Evolutionary conservation across 495 filamentous ascomycete genomes (phyloP).

Genomic region (Lophium mytilinum): DNA sequence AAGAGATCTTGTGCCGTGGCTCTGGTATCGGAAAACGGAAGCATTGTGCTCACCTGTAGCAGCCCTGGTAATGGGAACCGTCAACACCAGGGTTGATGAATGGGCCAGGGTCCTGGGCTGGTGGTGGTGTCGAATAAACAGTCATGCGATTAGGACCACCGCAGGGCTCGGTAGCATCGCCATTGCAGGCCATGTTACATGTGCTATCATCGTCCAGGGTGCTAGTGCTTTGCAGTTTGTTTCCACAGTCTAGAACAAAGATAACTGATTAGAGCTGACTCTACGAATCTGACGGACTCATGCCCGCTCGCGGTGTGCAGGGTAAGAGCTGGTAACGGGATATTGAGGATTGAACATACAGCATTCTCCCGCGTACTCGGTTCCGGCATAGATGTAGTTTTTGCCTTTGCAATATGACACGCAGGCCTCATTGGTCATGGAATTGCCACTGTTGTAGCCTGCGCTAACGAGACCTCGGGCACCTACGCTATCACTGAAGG

Average conservation of each 20-base stretch:
- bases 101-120: conserved; percentile 8
- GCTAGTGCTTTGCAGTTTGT: conserved; percentile 1
- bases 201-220: not conserved
- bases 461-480: conserved; percentile 30
- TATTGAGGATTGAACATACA: conserved; percentile 13
- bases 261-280: not conserved
- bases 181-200: conserved; percentile 21
- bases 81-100: conserved; percentile 19
- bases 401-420: conserved; percentile 1
- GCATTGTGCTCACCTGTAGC: conserved; percentile 13
- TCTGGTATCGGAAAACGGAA: not conserved
- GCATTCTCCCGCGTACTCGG: conserved; percentile 35
- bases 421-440: conserved; percentile 13
- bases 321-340: not conserved
- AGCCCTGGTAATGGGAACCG: conserved; percentile 16
- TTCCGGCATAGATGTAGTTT: conserved; percentile 19
- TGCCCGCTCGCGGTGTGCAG: not conserved
- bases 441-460: conserved; percentile 2
- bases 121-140: conserved; percentile 14
- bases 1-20: not conserved
- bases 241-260: conserved; percentile 11
- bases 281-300: too few species aligned
- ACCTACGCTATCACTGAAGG: conserved; percentile 23
- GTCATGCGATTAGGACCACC: conserved; percentile 18
- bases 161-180: conserved; percentile 15